Evolutionary conservation across 305 asterid genomes (phyloP), one percentile per base, ranked within the genome.

Genomic region (Euphrasia arctica): DNA sequence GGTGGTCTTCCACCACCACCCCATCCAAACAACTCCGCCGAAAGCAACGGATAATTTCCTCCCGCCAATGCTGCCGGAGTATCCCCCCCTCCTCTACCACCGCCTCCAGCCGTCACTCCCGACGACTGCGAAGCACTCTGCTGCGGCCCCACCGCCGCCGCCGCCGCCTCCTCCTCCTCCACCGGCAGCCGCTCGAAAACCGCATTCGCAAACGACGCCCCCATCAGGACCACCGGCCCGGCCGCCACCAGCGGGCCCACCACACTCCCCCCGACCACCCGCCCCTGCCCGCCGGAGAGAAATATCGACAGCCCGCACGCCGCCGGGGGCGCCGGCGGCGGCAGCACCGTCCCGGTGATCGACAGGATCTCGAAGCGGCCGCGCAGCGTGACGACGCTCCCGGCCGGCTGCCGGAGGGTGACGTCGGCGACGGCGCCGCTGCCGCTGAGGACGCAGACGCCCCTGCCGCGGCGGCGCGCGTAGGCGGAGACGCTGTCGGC

Each of bases 131-230:
- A 86, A 2, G 87, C 84, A n/a, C 86, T 70, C 1, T 81, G 85
- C 67, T 83, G 84, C 1, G 76, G 75, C 76, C 63, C 78, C n/a
- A 72, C 57, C 0, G 72, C 74, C 8, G 54, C 65, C 5, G 45
- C 22, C 22, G 22, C 67, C 0, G 27, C 69, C 64, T 9, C 54
- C 70, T 32, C 87, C 8, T 82, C 95, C 62, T 88, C 96, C 68
- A 86, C 14, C 0, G 91, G 95, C 52, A 88, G 69, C 0, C 91
- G 64, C 32, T 88, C 95, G 29, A 88, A 88, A 65, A 86, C 88
- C 4, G 95, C 96, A 69, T 88, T 88, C 0, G 96, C 89, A 58
- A 88, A 88, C 0, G 95, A 85, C 3, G 96, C 85, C 10, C 90
- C 95, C 82, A 84, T 82, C 70, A 88, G 39, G 5, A 88, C 74